A percentile compares a stretch with the other conserved stretches of the same genome.
Evolutionary conservation across 163 green algal genomes (phyloP).

Genomic region (Chlorella variabilis): DNA sequence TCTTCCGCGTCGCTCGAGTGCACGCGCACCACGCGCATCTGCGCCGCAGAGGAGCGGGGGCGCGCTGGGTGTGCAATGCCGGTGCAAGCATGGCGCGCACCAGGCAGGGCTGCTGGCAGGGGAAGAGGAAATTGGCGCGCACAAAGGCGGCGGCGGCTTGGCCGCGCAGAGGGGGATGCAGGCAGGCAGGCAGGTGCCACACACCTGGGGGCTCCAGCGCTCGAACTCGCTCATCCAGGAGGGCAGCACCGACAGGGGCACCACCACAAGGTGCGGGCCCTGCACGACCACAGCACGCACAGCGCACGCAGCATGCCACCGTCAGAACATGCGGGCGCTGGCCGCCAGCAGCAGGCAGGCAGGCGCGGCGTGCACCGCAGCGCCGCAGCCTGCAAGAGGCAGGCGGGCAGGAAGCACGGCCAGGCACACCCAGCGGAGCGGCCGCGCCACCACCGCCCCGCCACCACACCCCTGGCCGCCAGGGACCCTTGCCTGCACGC

Average conservation of each 20-base stretch:
- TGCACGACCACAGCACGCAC: too few relatives aligned
- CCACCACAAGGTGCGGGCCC: slow-evolving; percentile 90
- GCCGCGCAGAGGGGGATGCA: too few relatives aligned
- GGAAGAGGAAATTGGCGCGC: too few relatives aligned
- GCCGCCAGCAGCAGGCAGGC: not conserved
- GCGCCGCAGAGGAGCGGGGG: not conserved
- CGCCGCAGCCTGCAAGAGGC: too few relatives aligned
- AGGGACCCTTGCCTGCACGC: slow-evolving; percentile 66
- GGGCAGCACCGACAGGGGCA: slow-evolving; percentile 86
- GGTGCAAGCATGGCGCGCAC: too few relatives aligned
- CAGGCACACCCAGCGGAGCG: too few relatives aligned
- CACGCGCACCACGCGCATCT: slow-evolving; percentile 59
- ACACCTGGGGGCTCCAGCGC: slow-evolving; percentile 79
- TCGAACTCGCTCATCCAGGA: slow-evolving; percentile 91
- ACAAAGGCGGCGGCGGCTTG: too few relatives aligned
- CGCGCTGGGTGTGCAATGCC: not conserved
- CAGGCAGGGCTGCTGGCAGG: too few relatives aligned
- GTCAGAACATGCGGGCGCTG: too few relatives aligned
- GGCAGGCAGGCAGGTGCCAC: not conserved
- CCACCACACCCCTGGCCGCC: too few relatives aligned
- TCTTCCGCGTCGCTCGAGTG: slow-evolving; percentile 33
- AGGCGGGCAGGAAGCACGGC: not conserved
- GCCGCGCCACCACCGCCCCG: too few relatives aligned
- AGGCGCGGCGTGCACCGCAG: not conserved
- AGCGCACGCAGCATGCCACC: too few relatives aligned